Evolutionary conservation across 1,284 basidiomycete species (phyloP).

Genomic region (Puccinia brachypodii): DNA sequence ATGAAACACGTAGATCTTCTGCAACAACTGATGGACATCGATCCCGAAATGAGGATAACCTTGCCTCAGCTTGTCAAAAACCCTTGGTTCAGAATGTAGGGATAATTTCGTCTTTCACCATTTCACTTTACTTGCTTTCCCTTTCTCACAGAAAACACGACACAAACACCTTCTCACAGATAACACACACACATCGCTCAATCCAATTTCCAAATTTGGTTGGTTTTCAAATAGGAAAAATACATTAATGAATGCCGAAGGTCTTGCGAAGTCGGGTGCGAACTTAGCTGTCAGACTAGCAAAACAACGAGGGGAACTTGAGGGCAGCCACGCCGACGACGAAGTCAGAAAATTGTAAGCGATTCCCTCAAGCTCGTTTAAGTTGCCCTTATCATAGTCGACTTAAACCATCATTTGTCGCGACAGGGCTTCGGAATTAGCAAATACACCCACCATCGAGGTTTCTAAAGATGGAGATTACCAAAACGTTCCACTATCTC

Average conservation of each 20-base stretch:
- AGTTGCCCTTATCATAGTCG: not conserved
- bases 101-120: constrained; percentile 18
- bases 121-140: not conserved
- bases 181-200: not conserved
- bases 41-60: constrained; percentile 70
- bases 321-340: not conserved
- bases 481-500: constrained; percentile 24
- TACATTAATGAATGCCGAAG: constrained; percentile 30
- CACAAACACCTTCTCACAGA: not conserved
- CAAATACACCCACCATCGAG: not conserved
- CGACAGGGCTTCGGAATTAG: constrained; percentile 25
- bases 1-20: constrained; percentile 36
- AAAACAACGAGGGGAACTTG: constrained; percentile 20
- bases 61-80: constrained; percentile 70
- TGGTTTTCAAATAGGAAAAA: constrained; percentile 24
- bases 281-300: constrained; percentile 36
- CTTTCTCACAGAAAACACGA: not conserved
- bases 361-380: not conserved
- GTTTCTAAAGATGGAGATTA: not conserved
- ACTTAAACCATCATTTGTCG: not conserved
- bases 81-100: constrained; percentile 75
- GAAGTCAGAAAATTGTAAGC: constrained; percentile 31
- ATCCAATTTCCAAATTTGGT: not conserved
- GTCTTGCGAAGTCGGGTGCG: constrained; percentile 19
- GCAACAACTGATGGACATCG: constrained; percentile 68